phyloP scores from a whole-genome alignment of 805 yeast genomes.

The Deakozyma indianensis region DNA sequence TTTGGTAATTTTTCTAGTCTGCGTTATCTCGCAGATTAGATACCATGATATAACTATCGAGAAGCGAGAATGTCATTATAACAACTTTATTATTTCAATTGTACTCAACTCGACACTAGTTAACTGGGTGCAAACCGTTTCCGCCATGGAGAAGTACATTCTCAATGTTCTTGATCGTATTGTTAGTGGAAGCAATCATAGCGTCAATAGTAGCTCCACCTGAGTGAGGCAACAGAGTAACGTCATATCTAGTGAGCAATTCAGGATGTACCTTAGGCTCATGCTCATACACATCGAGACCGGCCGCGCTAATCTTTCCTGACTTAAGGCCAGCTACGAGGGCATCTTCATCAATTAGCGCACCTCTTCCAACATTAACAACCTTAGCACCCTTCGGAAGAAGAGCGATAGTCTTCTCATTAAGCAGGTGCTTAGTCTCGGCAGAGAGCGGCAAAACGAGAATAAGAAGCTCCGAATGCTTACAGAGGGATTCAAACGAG shows the following conservation, averaged over 20 bases:
- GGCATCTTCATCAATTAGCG: constrained; percentile 53
- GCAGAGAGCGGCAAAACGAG: constrained; percentile 54
- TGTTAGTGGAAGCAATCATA: constrained; percentile 23
- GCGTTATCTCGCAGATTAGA: too few relatives aligned
- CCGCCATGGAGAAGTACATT: background rate
- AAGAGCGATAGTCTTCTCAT: constrained; percentile 29
- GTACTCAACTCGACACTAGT: background rate
- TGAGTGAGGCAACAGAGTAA: constrained; percentile 53
- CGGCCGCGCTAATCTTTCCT: constrained; percentile 51
- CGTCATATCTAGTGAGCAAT: constrained; percentile 43
- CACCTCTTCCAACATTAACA: constrained; percentile 66
- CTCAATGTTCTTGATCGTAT: constrained; percentile 41
- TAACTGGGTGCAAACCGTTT: background rate
- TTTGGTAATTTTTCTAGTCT: too few relatives aligned
- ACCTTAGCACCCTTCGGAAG: constrained; percentile 44
- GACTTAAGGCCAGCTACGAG: constrained; percentile 42
- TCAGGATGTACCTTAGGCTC: constrained; percentile 45
- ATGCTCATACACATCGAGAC: constrained; percentile 55
- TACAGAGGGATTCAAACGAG: constrained; percentile 30
- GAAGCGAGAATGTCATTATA: too few relatives aligned
- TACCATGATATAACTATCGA: too few relatives aligned
- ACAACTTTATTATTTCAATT: too few relatives aligned
- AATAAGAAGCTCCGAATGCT: constrained; percentile 39
- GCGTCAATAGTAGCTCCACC: constrained; percentile 42
- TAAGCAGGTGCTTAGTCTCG: constrained; percentile 41